Evolutionary conservation across 2,329 filamentous ascomycete genomes (phyloP), one percentile per base, ranked within the genome.

Genomic region (Arachnopeziza araneosa): DNA sequence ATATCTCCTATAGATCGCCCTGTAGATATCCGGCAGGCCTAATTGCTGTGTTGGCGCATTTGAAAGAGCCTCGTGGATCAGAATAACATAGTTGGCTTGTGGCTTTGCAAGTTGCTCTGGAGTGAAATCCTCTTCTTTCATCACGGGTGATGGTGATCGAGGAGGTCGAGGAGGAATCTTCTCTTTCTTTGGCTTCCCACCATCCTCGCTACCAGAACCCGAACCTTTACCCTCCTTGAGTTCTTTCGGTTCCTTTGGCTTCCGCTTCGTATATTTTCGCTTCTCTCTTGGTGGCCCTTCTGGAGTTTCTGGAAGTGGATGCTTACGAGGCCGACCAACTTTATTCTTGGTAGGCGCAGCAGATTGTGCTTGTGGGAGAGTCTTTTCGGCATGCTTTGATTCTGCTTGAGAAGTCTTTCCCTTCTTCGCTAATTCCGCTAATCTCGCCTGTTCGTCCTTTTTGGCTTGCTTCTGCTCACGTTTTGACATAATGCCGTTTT

Each of bases 401-500:
- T 77, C 48, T 76, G 54, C 32, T 59, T 61, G 50, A 24, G 52
- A 12, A 23, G 23, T 19, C 12, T 24, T 24, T 26, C 21, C 36
- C 22, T 56, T 48, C n/a, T 56, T 56, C 21, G 50, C 54, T 48
- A 56, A 50, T 21, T 21, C 54, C 22, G 48, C 54, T 23, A 56
- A 30, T n/a, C 48, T 23, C 3, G 23, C 44, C n/a, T 56, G 54
- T 19, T 79, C 65, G 4, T 78, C 81, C 70, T 83, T 81, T 75
- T 82, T 83, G 22, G 79, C 79, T 66, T 74, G 74, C 62, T 84
- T 79, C 65, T 86, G 81, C 67, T 91, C 86, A 59, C 90, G 80
- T 74, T 92, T 92, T 1, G 89, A 93, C 84, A 92, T 90, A 70
- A 91, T 82, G 26, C 90, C 90, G 69, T 93, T 89, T 76, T 93